Evolutionary conservation across 257 asterid genomes (phyloP).

Genomic region (Solanum virginianum): DNA sequence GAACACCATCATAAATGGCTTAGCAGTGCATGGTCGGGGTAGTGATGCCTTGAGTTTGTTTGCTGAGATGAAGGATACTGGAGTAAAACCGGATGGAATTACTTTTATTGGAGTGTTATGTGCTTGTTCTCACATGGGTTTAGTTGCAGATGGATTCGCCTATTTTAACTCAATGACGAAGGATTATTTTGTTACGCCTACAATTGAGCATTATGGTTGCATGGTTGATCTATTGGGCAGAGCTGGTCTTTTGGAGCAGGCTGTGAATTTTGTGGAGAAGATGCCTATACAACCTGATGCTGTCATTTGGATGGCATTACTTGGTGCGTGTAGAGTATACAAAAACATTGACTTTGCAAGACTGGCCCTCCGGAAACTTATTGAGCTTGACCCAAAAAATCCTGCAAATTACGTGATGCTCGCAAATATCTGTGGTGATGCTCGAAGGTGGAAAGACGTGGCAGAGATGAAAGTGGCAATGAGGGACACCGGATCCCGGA

Average conservation of each 20-base stretch:
- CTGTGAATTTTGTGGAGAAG: conserved; percentile 48
- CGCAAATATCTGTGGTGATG: conserved; percentile 65
- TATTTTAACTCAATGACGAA: conserved; percentile 44
- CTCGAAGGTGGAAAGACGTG: conserved; percentile 57
- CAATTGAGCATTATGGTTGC: conserved; percentile 79
- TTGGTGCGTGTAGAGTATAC: conserved; percentile 61
- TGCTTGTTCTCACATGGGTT: conserved; percentile 86
- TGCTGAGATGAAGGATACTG: conserved; percentile 36
- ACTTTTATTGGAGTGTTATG: conserved; percentile 55
- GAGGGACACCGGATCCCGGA: conserved; percentile 53
- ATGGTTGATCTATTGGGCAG: conserved; percentile 71
- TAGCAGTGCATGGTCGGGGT: conserved; percentile 79
- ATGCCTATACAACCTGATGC: conserved; percentile 65
- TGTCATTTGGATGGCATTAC: conserved; percentile 64
- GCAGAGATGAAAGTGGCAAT: conserved; percentile 51
- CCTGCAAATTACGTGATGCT: conserved; percentile 72
- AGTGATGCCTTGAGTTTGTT: conserved; percentile 45
- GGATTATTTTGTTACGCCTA: conserved; percentile 32
- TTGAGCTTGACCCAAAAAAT: conserved; percentile 54
- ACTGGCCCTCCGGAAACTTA: conserved; percentile 47
- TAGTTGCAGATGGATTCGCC: conserved; percentile 46
- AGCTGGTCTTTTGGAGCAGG: conserved; percentile 58
- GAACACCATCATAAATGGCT: conserved; percentile 73
- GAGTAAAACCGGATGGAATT: conserved; percentile 61
- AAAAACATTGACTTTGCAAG: conserved; percentile 55